Conservation (phyloP, 225 moss, liverwort and hornwort genomes). For the Marchantia polymorpha region DNA sequence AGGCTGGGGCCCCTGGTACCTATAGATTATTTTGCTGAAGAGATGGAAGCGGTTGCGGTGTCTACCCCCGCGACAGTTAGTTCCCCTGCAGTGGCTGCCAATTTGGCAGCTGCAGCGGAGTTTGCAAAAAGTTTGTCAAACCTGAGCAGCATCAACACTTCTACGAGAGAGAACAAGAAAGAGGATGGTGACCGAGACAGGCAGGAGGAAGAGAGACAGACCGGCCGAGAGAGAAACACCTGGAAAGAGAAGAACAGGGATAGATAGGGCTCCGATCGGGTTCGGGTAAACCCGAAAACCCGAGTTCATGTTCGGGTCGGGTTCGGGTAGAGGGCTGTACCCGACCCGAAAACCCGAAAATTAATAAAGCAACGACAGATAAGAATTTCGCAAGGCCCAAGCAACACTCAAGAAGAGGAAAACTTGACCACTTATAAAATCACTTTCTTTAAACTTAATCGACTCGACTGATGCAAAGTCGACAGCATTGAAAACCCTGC, state of each 20-base stretch:
- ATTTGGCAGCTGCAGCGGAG: conserved; percentile 82
- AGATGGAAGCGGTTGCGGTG: conserved; percentile 90
- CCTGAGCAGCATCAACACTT: conserved; percentile 25
- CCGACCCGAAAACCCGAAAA: too few species aligned
- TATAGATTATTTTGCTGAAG: conserved; percentile 89
- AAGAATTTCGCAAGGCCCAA: too few species aligned
- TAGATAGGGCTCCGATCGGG: too few species aligned
- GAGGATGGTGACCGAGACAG: conserved; percentile 68
- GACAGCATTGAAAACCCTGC: too few species aligned
- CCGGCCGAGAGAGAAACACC: conserved; percentile 34
- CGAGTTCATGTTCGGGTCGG: too few species aligned
- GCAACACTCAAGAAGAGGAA: too few species aligned
- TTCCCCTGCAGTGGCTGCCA: conserved; percentile 61
- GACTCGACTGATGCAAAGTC: too few species aligned
- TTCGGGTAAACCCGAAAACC: too few species aligned
- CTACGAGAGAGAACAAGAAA: conserved; percentile 46
- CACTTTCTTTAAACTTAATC: too few species aligned
- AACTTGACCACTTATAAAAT: too few species aligned
- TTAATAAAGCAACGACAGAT: too few species aligned
- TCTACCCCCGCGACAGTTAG: conserved; percentile 41
- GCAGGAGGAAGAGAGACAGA: conserved; percentile 56
- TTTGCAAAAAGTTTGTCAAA: conserved; percentile 87
- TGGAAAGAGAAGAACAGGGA: conserved; percentile 49
- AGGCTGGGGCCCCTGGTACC: conserved; percentile 76
- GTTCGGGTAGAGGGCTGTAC: too few species aligned